phyloP scores from a whole-genome alignment of 805 yeast genomes.

The Saccharomycopsis microspora region DNA sequence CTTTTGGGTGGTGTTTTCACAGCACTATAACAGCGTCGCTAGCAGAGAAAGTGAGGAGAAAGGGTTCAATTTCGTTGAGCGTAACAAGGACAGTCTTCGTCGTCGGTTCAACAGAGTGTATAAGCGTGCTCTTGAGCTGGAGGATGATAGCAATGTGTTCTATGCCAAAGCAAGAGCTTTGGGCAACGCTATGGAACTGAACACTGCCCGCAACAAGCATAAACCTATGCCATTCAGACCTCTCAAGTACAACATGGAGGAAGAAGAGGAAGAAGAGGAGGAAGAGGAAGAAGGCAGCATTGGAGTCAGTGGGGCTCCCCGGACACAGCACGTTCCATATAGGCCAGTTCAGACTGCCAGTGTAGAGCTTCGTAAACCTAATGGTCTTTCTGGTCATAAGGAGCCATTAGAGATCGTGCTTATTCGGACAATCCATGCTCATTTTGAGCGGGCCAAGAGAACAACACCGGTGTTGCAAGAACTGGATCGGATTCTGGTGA shows the following conservation, averaged over 20 bases:
- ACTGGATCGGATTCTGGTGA: neutral
- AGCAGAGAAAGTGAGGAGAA: neutral
- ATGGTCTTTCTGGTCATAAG: neutral
- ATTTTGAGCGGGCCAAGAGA: neutral
- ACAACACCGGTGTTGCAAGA: neutral
- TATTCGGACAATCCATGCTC: neutral
- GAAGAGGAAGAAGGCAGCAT: too few species aligned
- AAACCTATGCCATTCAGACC: neutral
- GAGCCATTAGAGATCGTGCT: neutral
- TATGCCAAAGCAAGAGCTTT: conserved; percentile 3
- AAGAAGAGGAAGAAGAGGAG: too few species aligned
- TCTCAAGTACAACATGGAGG: too few species aligned
- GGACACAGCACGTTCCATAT: too few species aligned
- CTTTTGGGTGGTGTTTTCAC: conserved; percentile 12
- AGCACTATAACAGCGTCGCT: conserved; percentile 7
- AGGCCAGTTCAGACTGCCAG: too few species aligned
- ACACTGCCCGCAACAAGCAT: neutral
- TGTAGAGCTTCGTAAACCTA: too few species aligned
- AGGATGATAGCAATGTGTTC: conserved; percentile 5
- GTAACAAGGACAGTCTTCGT: conserved; percentile 11
- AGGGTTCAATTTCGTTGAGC: conserved; percentile 1
- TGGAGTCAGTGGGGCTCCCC: too few species aligned
- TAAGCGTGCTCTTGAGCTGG: conserved; percentile 7
- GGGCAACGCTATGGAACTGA: conserved; percentile 5
- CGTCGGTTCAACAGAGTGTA: conserved; percentile 11